Evolutionary conservation across 768 basidiomycete genomes (phyloP), one percentile per base, ranked within the genome.

Genomic region (Kwoniella sp.): DNA sequence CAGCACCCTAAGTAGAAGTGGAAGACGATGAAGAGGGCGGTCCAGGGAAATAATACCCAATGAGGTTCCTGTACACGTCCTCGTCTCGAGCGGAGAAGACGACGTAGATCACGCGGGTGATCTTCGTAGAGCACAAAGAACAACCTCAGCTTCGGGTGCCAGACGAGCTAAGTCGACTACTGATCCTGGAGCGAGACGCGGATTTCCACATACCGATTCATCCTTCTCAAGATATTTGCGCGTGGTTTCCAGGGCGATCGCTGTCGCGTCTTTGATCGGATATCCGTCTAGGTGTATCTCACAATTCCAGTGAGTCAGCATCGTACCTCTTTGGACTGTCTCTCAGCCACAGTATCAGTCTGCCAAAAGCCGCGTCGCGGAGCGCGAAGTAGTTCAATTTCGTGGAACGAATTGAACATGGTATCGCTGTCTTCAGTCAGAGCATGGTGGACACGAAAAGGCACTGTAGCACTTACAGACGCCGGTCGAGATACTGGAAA

Each of bases 181-280:
- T 53, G 28, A 25, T 41, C 38, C 37, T 25, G 37, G 23, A 23
- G n/a, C 12, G 26, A 48, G 38, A 5, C 28, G 26, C 22, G 13
- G 45, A 23, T 4, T 30, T 30, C 23, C 51, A 67, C 75, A 38
- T 60, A 74, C 71, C 22, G 58, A 51, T 38, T 72, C 50, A 29
- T 74, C 65, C 25, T 65, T 48, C 41, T 74, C 73, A 17, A 80
- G 58, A 53, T 70, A 68, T 41, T 67, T 38, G 22, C 76, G 37
- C n/a, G 75, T 74, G 0, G 79, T 76, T 13, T 70, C 55, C 4
- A 81, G 65, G 0, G 81, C 81, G n/a, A 81, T 72, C 20, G 74
- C 62, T 2, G 81, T 80, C 1, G 81, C 81, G 29, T 75, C 75
- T n/a, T 70, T 63, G 20, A 79, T 74, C 0, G 82, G 82, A 63